Evolutionary conservation across 1,139 yeast genomes (phyloP).

Genomic region (Yamadazyma atmosphaerica): DNA sequence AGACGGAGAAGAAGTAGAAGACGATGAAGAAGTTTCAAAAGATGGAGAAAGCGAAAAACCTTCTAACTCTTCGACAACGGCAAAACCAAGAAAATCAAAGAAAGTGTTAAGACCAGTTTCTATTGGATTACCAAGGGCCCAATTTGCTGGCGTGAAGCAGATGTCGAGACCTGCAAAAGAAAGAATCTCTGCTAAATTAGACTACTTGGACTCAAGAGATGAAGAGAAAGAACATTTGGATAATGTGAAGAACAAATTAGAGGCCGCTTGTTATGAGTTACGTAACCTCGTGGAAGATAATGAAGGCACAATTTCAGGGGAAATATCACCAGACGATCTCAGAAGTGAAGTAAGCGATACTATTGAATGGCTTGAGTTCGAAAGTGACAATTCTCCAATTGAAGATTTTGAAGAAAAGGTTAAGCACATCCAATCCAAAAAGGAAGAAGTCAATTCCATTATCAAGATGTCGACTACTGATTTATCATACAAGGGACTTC

Average conservation of each 20-base stretch:
- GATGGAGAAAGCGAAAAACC: conserved; percentile 8
- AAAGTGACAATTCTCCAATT: conserved; percentile 55
- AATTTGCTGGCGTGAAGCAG: conserved; percentile 46
- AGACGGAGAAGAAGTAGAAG: conserved; percentile 16
- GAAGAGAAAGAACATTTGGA: conserved; percentile 46
- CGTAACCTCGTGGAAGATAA: conserved; percentile 54
- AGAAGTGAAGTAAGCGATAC: conserved; percentile 41
- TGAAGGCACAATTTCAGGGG: conserved; percentile 36
- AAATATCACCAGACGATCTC: conserved; percentile 31
- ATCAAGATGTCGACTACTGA: conserved; percentile 32
- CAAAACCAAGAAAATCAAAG: conserved; percentile 17
- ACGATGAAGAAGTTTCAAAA: conserved; percentile 12
- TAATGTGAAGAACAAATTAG: conserved; percentile 54
- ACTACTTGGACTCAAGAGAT: conserved; percentile 45
- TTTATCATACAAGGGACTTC: conserved; percentile 36
- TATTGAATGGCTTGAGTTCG: conserved; percentile 81
- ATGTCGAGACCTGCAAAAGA: conserved; percentile 42
- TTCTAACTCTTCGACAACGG: conserved; percentile 18
- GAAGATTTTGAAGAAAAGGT: conserved; percentile 37
- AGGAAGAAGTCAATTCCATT: conserved; percentile 21
- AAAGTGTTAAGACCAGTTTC: conserved; percentile 22
- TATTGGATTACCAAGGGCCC: conserved; percentile 26
- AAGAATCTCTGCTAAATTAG: conserved; percentile 27
- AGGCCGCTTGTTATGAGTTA: conserved; percentile 56
- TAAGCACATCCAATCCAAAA: conserved; percentile 20